Evolutionary conservation across 2,329 filamentous ascomycete species (phyloP).

Genomic region (Pseudopyrenochaeta lycopersici): DNA sequence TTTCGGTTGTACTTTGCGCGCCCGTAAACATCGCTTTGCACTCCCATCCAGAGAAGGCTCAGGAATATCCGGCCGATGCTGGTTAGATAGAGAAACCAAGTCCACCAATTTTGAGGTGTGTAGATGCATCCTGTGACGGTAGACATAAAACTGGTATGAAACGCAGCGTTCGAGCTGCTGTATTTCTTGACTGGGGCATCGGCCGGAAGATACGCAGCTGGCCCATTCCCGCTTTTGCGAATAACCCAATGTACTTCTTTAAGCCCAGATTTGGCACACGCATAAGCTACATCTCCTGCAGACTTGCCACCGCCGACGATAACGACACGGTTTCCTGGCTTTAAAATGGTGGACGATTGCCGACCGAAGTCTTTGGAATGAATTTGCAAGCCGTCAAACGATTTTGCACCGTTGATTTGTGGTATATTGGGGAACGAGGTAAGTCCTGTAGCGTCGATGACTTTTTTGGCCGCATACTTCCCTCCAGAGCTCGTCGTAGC

Average conservation of each 20-base stretch:
- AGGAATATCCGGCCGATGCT: conserved; percentile 15
- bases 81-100: conserved; percentile 22
- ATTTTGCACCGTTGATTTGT: conserved; percentile 30
- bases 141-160: conserved; percentile 21
- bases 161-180: conserved; percentile 24
- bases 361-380: conserved; percentile 45
- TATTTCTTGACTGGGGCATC: conserved; percentile 24
- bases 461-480: conserved; percentile 14
- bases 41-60: conserved; percentile 13
- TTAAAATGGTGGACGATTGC: conserved; percentile 14
- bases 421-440: conserved; percentile 37
- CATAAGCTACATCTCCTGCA: conserved; percentile 49
- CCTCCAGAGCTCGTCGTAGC: neutral
- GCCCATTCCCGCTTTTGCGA: conserved; percentile 39
- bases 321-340: conserved; percentile 21
- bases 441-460: conserved; percentile 32
- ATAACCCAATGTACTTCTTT: conserved; percentile 45
- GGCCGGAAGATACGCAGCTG: conserved; percentile 36
- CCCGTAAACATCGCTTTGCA: conserved; percentile 13
- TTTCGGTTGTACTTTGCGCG: conserved; percentile 24
- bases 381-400: conserved; percentile 35
- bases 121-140: conserved; percentile 23
- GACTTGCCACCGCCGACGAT: conserved; percentile 51
- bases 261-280: conserved; percentile 40
- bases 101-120: conserved; percentile 10